Conservation (phyloP, 768 basidiomycete species). For the Filobasidium floriforme region DNA sequence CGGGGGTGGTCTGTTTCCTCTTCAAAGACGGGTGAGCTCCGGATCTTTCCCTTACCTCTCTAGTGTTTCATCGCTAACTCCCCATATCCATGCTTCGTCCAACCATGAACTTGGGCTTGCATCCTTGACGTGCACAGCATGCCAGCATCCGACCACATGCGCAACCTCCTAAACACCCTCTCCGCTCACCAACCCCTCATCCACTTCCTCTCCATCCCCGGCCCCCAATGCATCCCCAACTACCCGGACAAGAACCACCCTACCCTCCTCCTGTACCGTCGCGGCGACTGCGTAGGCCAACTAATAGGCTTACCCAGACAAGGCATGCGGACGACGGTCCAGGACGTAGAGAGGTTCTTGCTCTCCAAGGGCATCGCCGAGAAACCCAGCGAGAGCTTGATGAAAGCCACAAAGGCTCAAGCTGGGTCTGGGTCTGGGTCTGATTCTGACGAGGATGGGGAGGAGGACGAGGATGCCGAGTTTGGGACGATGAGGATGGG, state of each 20-base stretch:
- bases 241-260: constrained; percentile 84
- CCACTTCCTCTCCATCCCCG: constrained; percentile 92
- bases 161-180: constrained; percentile 60
- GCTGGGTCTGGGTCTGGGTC: constrained; percentile 23
- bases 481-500: constrained; percentile 53
- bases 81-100: too few relatives aligned
- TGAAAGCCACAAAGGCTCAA: constrained; percentile 3
- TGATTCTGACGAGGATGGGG: constrained; percentile 46
- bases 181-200: constrained; percentile 79
- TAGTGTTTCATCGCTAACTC: too few relatives aligned
- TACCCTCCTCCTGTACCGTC: constrained; percentile 84
- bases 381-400: constrained; percentile 35
- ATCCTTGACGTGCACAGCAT: too few relatives aligned
- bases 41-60: too few relatives aligned
- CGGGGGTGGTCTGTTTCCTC: constrained; percentile 85
- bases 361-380: constrained; percentile 62
- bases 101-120: too few relatives aligned
- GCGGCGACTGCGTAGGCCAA: constrained; percentile 83
- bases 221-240: constrained; percentile 91
- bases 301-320: constrained; percentile 50
- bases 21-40: constrained; percentile 93
- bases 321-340: background rate
- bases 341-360: constrained; percentile 41
- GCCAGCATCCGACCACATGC: constrained; percentile 69
- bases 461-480: constrained; percentile 45